These are phyloP conservation scores for Wickerhamomyces xylosicus DNA, from an alignment of 805 yeast genomes.

Conservation along the genomic window DNA sequence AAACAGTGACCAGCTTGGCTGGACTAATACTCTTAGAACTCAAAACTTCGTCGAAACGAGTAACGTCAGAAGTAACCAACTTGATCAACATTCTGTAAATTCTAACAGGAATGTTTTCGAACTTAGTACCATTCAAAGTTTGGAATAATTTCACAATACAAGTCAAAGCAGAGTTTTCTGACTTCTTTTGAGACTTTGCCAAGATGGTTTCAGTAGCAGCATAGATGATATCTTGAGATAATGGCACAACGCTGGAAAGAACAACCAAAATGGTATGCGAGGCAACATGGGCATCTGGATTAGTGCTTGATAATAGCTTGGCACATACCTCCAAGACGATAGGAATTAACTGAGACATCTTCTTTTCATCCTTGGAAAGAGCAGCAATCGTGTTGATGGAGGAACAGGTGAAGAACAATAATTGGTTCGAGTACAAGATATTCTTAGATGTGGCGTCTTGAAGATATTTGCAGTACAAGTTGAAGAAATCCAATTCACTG, in stretches of 20 bases:
- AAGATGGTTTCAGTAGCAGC: constrained; percentile 56
- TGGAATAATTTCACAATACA: constrained; percentile 40
- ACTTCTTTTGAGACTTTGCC: constrained; percentile 29
- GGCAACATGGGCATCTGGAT: constrained; percentile 63
- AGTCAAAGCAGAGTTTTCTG: constrained; percentile 33
- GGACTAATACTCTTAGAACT: constrained; percentile 20
- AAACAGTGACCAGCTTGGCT: constrained; percentile 33
- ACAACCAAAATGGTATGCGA: constrained; percentile 80
- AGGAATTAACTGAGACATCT: constrained; percentile 43
- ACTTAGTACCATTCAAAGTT: constrained; percentile 30
- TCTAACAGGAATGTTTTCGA: constrained; percentile 29
- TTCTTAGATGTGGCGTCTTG: constrained; percentile 34
- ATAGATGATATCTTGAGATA: constrained; percentile 42
- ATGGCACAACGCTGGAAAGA: constrained; percentile 59
- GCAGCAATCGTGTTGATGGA: constrained; percentile 59
- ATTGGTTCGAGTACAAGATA: constrained; percentile 54
- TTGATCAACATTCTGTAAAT: constrained; percentile 23
- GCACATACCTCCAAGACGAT: constrained; percentile 49
- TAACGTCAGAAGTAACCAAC: constrained; percentile 17
- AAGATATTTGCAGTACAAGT: constrained; percentile 49
- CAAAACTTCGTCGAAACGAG: constrained; percentile 18
- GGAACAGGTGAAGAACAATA: constrained; percentile 71
- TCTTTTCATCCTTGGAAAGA: constrained; percentile 29
- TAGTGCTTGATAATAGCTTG: constrained; percentile 34
- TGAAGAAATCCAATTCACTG: constrained; percentile 57